These are phyloP conservation scores for Ammopiptanthus mongolicus DNA, from an alignment of 306 rosid species.

Conservation along the genomic window DNA sequence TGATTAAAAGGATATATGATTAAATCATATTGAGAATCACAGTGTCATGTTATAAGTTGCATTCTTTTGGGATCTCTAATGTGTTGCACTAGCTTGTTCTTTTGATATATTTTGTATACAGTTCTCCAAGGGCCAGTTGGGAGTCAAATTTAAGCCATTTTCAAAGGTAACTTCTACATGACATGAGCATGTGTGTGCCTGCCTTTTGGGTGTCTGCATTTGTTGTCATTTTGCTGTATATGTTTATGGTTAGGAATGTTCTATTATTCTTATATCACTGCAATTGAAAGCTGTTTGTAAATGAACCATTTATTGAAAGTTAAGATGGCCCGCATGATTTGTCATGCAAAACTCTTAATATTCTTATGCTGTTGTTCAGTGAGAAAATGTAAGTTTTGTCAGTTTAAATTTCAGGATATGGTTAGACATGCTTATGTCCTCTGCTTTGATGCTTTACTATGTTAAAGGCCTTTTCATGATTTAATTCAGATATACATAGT, in stretches of 20 bases:
- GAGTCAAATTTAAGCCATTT: conserved; percentile 81
- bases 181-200: not conserved
- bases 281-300: conserved; percentile 3
- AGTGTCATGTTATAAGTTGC: not conserved
- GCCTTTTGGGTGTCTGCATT: not conserved
- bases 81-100: conserved; percentile 7
- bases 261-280: not conserved
- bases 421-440: not conserved
- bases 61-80: conserved; percentile 15
- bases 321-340: not conserved
- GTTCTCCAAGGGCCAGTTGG: conserved; percentile 76
- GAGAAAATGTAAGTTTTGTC: not conserved
- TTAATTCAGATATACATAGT: not conserved
- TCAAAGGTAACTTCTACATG: conserved; percentile 69
- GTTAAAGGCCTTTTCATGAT: conserved; percentile 1
- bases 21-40: conserved; percentile 5
- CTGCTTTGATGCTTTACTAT: conserved; percentile 2
- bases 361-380: not conserved
- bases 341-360: conserved; percentile 5
- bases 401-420: not conserved
- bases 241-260: not conserved
- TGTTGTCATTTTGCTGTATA: conserved; percentile 8
- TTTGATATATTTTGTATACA: conserved; percentile 36
- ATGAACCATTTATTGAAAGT: not conserved
- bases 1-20: conserved; percentile 9